Percentiles rank a stretch among this genome's conserved stretches.
Evolutionary conservation across 163 green algal species (phyloP).

Genomic region (Scenedesmus sp.): DNA sequence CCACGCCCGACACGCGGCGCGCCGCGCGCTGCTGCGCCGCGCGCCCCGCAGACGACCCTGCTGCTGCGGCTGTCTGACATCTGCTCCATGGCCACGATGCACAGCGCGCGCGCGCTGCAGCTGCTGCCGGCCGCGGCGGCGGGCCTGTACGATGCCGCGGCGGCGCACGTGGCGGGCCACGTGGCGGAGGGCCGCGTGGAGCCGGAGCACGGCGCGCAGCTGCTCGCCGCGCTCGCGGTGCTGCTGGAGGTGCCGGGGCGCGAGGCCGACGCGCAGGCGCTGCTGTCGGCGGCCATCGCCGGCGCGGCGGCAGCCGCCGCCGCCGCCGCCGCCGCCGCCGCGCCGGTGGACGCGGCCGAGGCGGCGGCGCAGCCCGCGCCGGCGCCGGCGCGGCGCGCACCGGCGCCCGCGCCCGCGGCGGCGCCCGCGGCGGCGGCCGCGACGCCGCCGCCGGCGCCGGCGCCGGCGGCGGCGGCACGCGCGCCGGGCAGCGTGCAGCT

Average conservation of each 20-base stretch:
- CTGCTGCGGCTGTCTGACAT: constrained; percentile 23
- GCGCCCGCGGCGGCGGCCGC: background rate
- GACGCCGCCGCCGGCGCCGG: background rate
- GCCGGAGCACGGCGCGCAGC: background rate
- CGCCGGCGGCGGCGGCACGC: too few species aligned
- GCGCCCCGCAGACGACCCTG: background rate
- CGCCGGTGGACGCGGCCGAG: background rate
- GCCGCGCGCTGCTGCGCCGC: too few species aligned
- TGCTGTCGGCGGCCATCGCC: background rate
- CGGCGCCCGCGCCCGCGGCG: background rate
- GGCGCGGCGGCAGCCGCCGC: background rate
- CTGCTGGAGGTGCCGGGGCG: constrained; percentile 11
- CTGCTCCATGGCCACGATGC: constrained; percentile 18
- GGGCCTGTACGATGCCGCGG: constrained; percentile 8
- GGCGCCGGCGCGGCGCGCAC: background rate
- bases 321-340: background rate
- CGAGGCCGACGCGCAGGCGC: background rate
- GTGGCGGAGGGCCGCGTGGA: background rate
- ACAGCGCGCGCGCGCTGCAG: background rate
- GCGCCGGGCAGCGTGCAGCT: too few species aligned
- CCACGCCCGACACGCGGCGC: too few species aligned
- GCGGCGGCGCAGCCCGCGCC: background rate
- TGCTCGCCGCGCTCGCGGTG: constrained; percentile 27
- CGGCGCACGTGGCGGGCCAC: background rate
- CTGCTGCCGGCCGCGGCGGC: constrained; percentile 17